These are phyloP conservation scores for Hypoxylon fragiforme DNA, from an alignment of 495 filamentous ascomycete species.

Conservation along the genomic window DNA sequence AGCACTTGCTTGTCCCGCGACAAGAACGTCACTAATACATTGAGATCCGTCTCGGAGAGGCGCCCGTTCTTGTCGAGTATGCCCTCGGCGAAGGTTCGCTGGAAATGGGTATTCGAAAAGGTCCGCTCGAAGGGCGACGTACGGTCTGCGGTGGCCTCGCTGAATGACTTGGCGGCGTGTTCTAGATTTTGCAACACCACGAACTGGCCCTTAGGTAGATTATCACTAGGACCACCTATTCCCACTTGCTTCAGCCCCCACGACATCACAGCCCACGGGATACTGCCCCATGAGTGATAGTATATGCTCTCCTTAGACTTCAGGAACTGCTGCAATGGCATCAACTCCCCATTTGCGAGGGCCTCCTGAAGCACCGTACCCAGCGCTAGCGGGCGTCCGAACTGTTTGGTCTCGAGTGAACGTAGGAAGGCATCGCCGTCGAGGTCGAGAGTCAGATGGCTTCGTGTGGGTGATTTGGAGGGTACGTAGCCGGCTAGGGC, in stretches of 20 bases:
- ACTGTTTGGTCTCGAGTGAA: slow-evolving; percentile 75
- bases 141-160: slow-evolving; percentile 49
- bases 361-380: slow-evolving; percentile 80
- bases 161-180: slow-evolving; percentile 50
- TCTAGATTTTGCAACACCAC: slow-evolving; percentile 65
- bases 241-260: slow-evolving; percentile 79
- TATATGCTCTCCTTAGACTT: slow-evolving; percentile 65
- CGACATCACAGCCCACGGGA: slow-evolving; percentile 59
- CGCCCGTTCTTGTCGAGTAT: slow-evolving; percentile 52
- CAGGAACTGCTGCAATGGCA: slow-evolving; percentile 68
- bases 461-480: slow-evolving; percentile 42
- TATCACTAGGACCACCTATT: slow-evolving; percentile 56
- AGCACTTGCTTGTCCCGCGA: slow-evolving; percentile 67
- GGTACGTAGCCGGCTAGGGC: slow-evolving; percentile 60
- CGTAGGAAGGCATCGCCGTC: slow-evolving; percentile 66
- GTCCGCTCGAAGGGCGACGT: slow-evolving; percentile 63
- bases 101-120: slow-evolving; percentile 67
- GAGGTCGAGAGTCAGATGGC: slow-evolving; percentile 65
- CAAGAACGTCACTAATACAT: slow-evolving; percentile 71
- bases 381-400: slow-evolving; percentile 81
- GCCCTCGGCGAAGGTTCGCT: slow-evolving; percentile 57
- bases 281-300: slow-evolving; percentile 51
- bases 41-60: slow-evolving; percentile 67
- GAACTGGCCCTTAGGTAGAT: slow-evolving; percentile 55
- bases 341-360: slow-evolving; percentile 64